phyloP scores from a whole-genome alignment of 345 rosid genomes.

The Citrus maxima region DNA sequence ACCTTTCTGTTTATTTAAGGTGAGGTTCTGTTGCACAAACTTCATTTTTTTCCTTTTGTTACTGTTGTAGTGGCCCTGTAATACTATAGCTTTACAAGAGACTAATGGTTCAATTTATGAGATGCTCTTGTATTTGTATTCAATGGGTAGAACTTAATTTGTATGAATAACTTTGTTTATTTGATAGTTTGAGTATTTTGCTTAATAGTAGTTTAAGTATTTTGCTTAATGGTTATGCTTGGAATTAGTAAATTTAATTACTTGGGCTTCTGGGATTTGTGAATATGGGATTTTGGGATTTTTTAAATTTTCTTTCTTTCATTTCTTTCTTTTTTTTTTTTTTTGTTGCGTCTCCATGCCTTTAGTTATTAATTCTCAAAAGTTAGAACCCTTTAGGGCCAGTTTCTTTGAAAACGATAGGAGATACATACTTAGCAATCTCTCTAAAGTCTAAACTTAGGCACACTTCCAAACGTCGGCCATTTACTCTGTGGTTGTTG shows the following conservation, averaged over 20 bases:
- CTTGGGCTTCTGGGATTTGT: neutral
- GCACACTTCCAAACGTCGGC: too few relatives aligned
- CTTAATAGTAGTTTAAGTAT: neutral
- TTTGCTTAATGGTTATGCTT: neutral
- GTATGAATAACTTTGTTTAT: too few relatives aligned
- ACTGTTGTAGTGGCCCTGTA: neutral
- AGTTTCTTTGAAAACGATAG: too few relatives aligned
- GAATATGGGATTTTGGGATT: too few relatives aligned
- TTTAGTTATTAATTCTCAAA: conserved; percentile 30
- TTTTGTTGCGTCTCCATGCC: conserved; percentile 37
- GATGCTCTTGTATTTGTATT: too few relatives aligned
- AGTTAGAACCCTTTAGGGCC: conserved; percentile 47
- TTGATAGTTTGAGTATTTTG: neutral
- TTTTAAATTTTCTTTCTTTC: neutral
- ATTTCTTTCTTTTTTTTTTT: too few relatives aligned
- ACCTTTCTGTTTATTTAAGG: conserved; percentile 1
- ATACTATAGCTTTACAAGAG: too few relatives aligned
- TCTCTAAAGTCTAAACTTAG: too few relatives aligned
- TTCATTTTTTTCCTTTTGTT: neutral
- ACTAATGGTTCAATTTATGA: too few relatives aligned
- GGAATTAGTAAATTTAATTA: conserved; percentile 6
- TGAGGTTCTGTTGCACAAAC: conserved; percentile 1
- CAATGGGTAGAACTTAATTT: too few relatives aligned
- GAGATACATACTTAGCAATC: too few relatives aligned
- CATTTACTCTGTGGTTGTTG: too few relatives aligned